Evolutionary conservation across 306 rosid species (phyloP), one percentile per base, ranked within the genome.

Genomic region (Rubus idaeus): DNA sequence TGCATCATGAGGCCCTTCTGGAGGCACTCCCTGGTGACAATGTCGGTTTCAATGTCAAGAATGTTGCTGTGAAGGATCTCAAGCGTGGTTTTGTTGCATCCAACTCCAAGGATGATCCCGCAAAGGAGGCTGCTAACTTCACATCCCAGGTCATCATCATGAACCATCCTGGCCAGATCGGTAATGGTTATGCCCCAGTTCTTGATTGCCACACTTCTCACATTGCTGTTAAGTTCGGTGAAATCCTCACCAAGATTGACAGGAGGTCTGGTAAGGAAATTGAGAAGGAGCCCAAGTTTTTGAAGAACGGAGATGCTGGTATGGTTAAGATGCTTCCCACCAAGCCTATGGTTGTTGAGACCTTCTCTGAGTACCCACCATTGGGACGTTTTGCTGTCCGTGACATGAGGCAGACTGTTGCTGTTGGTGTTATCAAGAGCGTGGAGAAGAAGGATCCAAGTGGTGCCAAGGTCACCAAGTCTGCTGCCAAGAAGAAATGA

Each of bases 281-380:
- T 37, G 83, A 80, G 69, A 73, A 79, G 68, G 78, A 81, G 73
- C 84, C 83, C 17, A 75, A 75, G 69, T 81, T 81, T 26, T 75
- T 82, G 78, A 82, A 77, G 82, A 82, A 77, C 5, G 85, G 85
- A 20, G 82, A 82, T 73, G 79, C 85, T 13, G 82, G 82, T 39
- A 65, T 82, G 78, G 78, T 77, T n/a, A 77, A 82, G 82, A 82
- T 77, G 82, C 37, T 82, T 82, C 85, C 85, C 5, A 73, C 79
- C 67, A 82, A 82, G 85, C 82, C 82, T 70, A 77, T 82, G 85
- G 85, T 82, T 61, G 82, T 82, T 2, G 85, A 82, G 68, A 77
- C 85, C 42, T 82, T 82, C 76, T 77, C 82, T 3, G 76, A 57
- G 72, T 82, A 82, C 71, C 85, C 82, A 0, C 82, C 85, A 2